These are phyloP conservation scores for Glycine soja DNA, from an alignment of 306 rosid genomes.

Conservation along the genomic window DNA sequence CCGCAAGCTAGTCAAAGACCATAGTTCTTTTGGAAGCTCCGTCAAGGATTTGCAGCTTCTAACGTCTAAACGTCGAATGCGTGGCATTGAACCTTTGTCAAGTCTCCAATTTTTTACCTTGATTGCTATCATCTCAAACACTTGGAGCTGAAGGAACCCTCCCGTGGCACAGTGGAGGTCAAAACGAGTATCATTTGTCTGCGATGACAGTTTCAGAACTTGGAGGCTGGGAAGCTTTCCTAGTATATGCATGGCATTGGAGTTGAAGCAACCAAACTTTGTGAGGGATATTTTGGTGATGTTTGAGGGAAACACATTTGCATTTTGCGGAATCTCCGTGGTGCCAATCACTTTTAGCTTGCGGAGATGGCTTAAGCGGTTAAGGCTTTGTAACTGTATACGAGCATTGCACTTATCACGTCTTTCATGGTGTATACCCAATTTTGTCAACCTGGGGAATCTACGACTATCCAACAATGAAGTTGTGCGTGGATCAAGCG, in stretches of 20 bases:
- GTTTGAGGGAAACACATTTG: neutral
- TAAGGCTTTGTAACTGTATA: neutral
- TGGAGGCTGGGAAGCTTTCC: conserved; percentile 29
- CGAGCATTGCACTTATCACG: neutral
- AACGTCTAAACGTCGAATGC: neutral
- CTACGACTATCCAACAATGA: neutral
- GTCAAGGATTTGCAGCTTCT: neutral
- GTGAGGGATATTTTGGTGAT: conserved; percentile 12
- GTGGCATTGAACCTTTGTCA: conserved; percentile 14
- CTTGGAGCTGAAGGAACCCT: conserved; percentile 4
- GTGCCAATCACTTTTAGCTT: neutral
- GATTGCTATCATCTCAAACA: neutral
- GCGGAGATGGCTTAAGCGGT: neutral
- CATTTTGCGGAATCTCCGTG: neutral
- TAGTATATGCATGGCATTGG: neutral
- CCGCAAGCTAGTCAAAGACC: neutral
- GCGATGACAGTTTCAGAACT: conserved; percentile 6
- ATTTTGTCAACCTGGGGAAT: neutral
- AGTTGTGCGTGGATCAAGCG: neutral
- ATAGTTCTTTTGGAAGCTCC: neutral
- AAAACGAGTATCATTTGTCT: neutral
- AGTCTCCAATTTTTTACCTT: no score
- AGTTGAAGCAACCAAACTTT: conserved; percentile 12
- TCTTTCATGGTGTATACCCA: neutral
- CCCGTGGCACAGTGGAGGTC: neutral